Evolutionary conservation across 1,284 basidiomycete genomes (phyloP).

Genomic region (Cutaneotrichosporon sp.): DNA sequence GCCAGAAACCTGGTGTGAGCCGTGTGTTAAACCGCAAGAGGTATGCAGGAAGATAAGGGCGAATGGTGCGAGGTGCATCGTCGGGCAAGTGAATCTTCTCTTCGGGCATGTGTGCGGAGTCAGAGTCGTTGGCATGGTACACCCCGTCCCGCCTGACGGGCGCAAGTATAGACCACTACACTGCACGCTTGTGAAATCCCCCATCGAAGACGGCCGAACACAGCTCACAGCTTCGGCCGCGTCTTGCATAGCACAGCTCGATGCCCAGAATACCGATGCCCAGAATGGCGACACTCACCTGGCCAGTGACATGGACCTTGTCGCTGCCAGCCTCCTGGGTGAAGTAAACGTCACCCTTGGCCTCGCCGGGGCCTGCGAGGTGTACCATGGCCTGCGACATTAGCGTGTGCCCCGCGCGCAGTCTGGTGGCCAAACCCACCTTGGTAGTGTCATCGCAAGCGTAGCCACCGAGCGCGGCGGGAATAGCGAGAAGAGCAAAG

Average conservation of each 20-base stretch:
- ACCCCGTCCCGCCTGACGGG: too few relatives aligned
- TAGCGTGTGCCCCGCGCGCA: too few relatives aligned
- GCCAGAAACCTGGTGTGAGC: slow-evolving; percentile 9
- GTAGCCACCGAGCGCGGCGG: background rate
- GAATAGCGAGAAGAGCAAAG: background rate
- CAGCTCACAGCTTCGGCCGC: background rate
- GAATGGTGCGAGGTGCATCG: too few relatives aligned
- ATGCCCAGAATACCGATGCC: too few relatives aligned
- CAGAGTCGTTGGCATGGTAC: too few relatives aligned
- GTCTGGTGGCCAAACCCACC: background rate
- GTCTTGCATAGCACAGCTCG: background rate
- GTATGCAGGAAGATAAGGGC: background rate
- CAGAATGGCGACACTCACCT: slow-evolving; percentile 13
- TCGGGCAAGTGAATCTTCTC: too few relatives aligned
- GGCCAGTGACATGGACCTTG: slow-evolving; percentile 9
- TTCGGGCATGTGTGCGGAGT: too few relatives aligned
- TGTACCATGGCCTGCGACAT: slow-evolving; percentile 5
- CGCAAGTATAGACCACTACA: background rate
- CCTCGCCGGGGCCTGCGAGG: slow-evolving; percentile 3
- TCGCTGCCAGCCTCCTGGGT: slow-evolving; percentile 1
- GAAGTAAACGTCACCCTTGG: slow-evolving; percentile 13
- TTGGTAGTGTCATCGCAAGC: background rate
- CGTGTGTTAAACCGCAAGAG: too few relatives aligned
- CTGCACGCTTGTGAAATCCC: background rate
- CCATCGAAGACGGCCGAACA: background rate